phyloP scores from a whole-genome alignment of 495 filamentous ascomycete species.

The Podospora pseudopauciseta region DNA sequence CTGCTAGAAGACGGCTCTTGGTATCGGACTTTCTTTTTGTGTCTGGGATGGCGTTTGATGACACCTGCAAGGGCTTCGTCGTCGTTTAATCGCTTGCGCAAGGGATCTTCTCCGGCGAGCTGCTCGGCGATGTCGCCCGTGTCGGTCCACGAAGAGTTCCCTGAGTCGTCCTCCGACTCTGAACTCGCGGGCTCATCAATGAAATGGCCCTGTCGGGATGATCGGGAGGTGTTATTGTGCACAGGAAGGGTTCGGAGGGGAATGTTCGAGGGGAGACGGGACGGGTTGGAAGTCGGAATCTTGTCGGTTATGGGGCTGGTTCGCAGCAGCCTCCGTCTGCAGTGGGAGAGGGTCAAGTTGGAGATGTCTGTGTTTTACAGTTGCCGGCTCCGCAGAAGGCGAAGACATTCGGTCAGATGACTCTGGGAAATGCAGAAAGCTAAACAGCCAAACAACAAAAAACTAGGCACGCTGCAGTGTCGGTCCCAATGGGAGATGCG shows the following conservation, averaged over 20 bases:
- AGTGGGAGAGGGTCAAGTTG: not conserved
- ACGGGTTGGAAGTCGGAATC: constrained; percentile 51
- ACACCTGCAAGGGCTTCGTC: constrained; percentile 51
- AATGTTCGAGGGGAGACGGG: constrained; percentile 58
- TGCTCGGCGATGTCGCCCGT: constrained; percentile 92
- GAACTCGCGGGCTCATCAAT: constrained; percentile 31
- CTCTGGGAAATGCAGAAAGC: constrained; percentile 7
- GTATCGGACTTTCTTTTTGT: constrained; percentile 46
- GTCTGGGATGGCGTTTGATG: constrained; percentile 38
- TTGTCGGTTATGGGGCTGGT: constrained; percentile 54
- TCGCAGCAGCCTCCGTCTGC: constrained; percentile 58
- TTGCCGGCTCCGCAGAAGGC: constrained; percentile 20
- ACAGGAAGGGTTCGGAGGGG: constrained; percentile 56
- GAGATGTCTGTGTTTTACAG: constrained; percentile 3
- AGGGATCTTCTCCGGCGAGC: constrained; percentile 75
- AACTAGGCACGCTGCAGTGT: not conserved
- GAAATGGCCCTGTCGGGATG: constrained; percentile 34
- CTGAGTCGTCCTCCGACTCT: constrained; percentile 30
- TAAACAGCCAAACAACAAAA: constrained; percentile 1
- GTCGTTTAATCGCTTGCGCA: constrained; percentile 61
- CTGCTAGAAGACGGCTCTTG: constrained; percentile 29
- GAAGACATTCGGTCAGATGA: constrained; percentile 21
- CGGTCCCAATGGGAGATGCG: constrained; percentile 2
- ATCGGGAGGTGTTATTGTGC: constrained; percentile 29
- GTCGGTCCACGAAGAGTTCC: constrained; percentile 79